Conservation (phyloP, 2,329 filamentous ascomycete genomes). For the Escovopsis sp. region DNA sequence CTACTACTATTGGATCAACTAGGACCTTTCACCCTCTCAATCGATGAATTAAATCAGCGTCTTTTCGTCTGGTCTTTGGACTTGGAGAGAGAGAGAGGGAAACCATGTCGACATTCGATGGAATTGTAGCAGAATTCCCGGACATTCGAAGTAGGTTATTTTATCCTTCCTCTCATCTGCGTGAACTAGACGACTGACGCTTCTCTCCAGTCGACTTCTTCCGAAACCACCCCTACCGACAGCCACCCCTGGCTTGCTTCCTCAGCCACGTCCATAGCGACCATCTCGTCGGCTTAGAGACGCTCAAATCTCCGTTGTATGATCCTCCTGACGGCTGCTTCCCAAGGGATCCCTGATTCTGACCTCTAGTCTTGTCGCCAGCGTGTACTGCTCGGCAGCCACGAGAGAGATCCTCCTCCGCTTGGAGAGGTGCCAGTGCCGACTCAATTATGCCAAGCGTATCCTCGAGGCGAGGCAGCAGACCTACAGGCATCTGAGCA, state of each 20-base stretch:
- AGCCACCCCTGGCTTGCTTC: conserved; percentile 66
- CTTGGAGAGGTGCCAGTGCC: conserved; percentile 63
- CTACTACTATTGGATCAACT: too few species aligned
- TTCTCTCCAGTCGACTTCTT: conserved; percentile 64
- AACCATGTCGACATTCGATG: conserved; percentile 67
- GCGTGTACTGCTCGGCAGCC: conserved; percentile 75
- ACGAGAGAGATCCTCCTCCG: conserved; percentile 69
- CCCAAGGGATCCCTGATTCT: too few species aligned
- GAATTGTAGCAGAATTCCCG: conserved; percentile 61
- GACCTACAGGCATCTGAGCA: conserved; percentile 63
- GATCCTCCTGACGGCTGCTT: conserved; percentile 4
- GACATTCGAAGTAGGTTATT: conserved; percentile 47
- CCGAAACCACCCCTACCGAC: conserved; percentile 35
- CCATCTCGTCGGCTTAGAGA: conserved; percentile 69
- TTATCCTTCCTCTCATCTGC: neutral
- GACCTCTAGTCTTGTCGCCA: conserved; percentile 10
- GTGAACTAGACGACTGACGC: neutral
- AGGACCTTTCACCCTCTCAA: too few species aligned
- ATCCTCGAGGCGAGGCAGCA: conserved; percentile 60
- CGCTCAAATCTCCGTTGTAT: conserved; percentile 59
- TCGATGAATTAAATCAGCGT: neutral
- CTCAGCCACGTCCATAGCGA: conserved; percentile 89
- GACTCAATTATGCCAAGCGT: conserved; percentile 67
- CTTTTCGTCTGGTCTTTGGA: neutral
- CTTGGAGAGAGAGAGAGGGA: too few species aligned